phyloP scores from a whole-genome alignment of 2,329 filamentous ascomycete species.

The Coniochaeta sp. region DNA sequence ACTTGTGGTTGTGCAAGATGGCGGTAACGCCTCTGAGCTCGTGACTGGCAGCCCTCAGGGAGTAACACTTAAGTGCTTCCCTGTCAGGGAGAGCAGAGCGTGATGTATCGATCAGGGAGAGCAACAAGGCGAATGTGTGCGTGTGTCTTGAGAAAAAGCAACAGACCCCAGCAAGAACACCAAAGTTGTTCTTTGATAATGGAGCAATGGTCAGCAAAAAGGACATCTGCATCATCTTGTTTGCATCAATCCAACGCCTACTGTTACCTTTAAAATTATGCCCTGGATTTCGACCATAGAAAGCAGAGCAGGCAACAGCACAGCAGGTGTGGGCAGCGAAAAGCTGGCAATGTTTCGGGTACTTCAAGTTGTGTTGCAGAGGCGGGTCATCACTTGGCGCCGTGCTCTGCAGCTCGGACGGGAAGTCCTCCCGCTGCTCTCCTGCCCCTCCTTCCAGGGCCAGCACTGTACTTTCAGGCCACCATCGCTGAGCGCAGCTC shows the following conservation, averaged over 20 bases:
- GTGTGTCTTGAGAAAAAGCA: constrained; percentile 1
- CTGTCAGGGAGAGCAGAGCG: neutral
- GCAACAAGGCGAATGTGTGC: neutral
- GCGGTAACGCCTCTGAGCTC: neutral
- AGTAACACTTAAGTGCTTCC: constrained; percentile 1
- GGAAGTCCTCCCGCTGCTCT: neutral
- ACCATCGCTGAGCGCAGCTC: neutral
- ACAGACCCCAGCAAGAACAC: neutral
- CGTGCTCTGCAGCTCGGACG: neutral
- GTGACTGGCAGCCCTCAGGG: neutral
- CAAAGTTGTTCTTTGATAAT: neutral
- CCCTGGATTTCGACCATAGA: constrained; percentile 1
- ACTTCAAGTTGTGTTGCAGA: neutral
- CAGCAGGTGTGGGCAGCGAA: neutral
- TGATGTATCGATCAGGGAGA: constrained; percentile 2
- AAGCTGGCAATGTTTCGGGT: neutral
- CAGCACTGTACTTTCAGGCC: neutral
- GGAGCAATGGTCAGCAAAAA: neutral
- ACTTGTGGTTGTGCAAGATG: neutral
- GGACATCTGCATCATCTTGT: neutral
- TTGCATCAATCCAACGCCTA: neutral
- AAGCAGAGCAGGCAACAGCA: neutral
- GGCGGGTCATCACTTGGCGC: neutral
- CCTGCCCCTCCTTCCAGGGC: neutral
- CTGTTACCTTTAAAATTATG: neutral